Evolutionary conservation across 371 early-diverging fungal species (phyloP).

Genomic region (Rhizopus delemar): DNA sequence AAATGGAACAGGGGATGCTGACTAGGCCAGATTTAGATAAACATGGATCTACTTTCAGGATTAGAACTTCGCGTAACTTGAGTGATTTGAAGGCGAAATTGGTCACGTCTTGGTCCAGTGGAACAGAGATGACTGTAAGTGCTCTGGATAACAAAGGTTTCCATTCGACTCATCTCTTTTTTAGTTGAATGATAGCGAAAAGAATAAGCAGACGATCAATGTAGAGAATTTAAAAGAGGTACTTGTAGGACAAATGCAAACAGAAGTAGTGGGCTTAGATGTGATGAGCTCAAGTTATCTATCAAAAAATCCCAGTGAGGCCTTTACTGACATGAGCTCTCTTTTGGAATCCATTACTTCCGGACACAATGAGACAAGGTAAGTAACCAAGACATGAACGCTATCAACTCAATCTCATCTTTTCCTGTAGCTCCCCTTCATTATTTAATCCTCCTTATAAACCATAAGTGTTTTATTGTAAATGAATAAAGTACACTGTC

Average conservation of each 20-base stretch:
- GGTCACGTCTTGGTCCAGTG: slow-evolving; percentile 38
- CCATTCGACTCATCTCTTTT: neutral
- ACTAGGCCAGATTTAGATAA: slow-evolving; percentile 17
- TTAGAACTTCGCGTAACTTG: slow-evolving; percentile 50
- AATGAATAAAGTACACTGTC: neutral
- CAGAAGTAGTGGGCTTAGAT: slow-evolving; percentile 16
- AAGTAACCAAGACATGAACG: slow-evolving; percentile 10
- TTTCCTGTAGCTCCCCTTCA: slow-evolving; percentile 21
- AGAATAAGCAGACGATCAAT: slow-evolving; percentile 36
- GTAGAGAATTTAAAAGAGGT: slow-evolving; percentile 57
- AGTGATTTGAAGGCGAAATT: slow-evolving; percentile 51
- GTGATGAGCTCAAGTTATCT: slow-evolving; percentile 16
- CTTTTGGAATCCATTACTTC: slow-evolving; percentile 42
- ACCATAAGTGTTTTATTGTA: slow-evolving; percentile 3
- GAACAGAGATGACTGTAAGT: slow-evolving; percentile 33
- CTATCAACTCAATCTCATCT: neutral
- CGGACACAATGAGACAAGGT: slow-evolving; percentile 24
- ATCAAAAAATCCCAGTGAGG: slow-evolving; percentile 30
- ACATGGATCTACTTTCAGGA: slow-evolving; percentile 43
- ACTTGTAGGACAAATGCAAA: slow-evolving; percentile 21
- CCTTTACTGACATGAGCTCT: slow-evolving; percentile 39
- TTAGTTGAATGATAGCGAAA: slow-evolving; percentile 27
- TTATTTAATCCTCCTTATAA: slow-evolving; percentile 36
- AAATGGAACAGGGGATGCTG: no score
- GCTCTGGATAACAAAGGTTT: neutral